These are phyloP conservation scores for Endoconidiophora laricicola DNA, from an alignment of 2,329 filamentous ascomycete genomes.

Conservation along the genomic window DNA sequence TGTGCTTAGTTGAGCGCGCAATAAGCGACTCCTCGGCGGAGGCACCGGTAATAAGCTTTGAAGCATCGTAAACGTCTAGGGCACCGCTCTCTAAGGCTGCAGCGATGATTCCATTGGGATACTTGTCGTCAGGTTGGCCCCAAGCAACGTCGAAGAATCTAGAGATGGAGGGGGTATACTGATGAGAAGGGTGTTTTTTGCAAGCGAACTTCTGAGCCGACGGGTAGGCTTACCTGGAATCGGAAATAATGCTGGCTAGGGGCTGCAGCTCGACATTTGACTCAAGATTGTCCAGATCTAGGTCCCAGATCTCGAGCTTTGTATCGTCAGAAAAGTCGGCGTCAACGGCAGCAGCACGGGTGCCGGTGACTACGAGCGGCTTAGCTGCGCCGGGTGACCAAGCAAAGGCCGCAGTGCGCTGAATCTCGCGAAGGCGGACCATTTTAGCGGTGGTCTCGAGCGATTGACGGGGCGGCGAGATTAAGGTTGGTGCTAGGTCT, in stretches of 20 bases:
- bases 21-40: slow-evolving; percentile 52
- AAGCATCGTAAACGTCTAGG: slow-evolving; percentile 85
- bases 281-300: slow-evolving; percentile 61
- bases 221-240: slow-evolving; percentile 55
- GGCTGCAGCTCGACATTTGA: slow-evolving; percentile 74
- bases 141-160: slow-evolving; percentile 97
- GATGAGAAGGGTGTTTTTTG: neutral
- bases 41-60: slow-evolving; percentile 40
- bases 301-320: slow-evolving; percentile 89
- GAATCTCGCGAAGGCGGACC: slow-evolving; percentile 93
- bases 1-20: slow-evolving; percentile 77
- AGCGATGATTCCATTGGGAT: slow-evolving; percentile 77
- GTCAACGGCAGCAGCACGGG: slow-evolving; percentile 84
- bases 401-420: slow-evolving; percentile 89
- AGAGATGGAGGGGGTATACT: slow-evolving; percentile 4
- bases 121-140: slow-evolving; percentile 64
- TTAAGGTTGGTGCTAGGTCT: neutral
- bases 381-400: slow-evolving; percentile 74
- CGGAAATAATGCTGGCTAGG: slow-evolving; percentile 65
- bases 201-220: neutral
- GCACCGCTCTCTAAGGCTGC: slow-evolving; percentile 90
- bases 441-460: slow-evolving; percentile 33
- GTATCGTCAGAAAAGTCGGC: slow-evolving; percentile 97
- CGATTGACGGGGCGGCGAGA: neutral
- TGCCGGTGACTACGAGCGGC: slow-evolving; percentile 82